A percentile compares a stretch with the other conserved stretches of the same genome.
These are phyloP conservation scores for Lachnellula willkommii DNA, from an alignment of 2,329 filamentous ascomycete genomes.

Conservation along the genomic window DNA sequence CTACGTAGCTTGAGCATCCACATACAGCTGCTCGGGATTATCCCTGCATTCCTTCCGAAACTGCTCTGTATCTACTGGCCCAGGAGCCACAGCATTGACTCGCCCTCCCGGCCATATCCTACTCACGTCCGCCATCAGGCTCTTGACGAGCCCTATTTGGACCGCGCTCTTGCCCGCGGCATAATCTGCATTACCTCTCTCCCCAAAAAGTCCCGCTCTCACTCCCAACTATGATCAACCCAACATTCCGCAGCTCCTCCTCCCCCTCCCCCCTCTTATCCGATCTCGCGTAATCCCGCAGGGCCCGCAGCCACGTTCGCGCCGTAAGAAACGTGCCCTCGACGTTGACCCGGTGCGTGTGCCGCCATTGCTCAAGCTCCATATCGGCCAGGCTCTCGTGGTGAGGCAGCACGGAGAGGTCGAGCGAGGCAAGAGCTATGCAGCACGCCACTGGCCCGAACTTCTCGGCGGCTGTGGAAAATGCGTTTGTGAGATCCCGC, in stretches of 20 bases:
- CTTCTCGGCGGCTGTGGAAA: constrained; percentile 26
- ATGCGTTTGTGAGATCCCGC: constrained; percentile 31
- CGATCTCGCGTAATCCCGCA: constrained; percentile 26
- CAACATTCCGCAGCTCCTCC: constrained; percentile 32
- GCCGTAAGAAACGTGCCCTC: constrained; percentile 40
- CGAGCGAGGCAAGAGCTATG: constrained; percentile 40
- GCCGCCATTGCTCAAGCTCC: constrained; percentile 35
- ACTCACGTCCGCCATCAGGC: constrained; percentile 37
- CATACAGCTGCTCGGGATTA: constrained; percentile 36
- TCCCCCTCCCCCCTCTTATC: constrained; percentile 9
- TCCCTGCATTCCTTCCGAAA: constrained; percentile 38
- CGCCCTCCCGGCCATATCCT: constrained; percentile 33
- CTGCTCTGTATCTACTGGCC: constrained; percentile 39
- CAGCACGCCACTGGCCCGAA: constrained; percentile 33
- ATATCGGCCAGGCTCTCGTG: constrained; percentile 37
- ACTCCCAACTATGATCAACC: constrained; percentile 40
- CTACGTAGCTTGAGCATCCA: constrained; percentile 40
- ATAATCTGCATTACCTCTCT: constrained; percentile 40
- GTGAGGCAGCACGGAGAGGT: constrained; percentile 38
- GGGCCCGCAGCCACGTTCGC: constrained; percentile 37
- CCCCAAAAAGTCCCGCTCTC: constrained; percentile 42
- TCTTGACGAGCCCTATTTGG: constrained; percentile 39
- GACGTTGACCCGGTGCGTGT: constrained; percentile 40
- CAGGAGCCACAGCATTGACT: constrained; percentile 43
- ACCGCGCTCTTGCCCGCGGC: constrained; percentile 42